phyloP scores from a whole-genome alignment of 768 basidiomycete genomes.

The Amanita inopinata region DNA sequence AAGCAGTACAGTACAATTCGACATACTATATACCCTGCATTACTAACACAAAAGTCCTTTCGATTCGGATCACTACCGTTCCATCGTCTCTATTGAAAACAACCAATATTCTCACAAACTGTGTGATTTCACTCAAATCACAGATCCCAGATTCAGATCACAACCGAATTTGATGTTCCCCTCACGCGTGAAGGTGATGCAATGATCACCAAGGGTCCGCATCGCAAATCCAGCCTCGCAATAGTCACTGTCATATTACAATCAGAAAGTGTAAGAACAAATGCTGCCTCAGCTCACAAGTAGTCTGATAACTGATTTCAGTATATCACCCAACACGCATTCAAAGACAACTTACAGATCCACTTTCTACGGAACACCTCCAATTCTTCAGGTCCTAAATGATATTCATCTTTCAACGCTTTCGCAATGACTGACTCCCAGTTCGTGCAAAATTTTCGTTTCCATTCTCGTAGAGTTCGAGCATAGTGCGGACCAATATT shows the following conservation, averaged over 20 bases:
- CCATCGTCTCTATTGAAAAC: too few relatives aligned
- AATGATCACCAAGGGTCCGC: constrained; percentile 14
- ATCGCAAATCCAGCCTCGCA: constrained; percentile 14
- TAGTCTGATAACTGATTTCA: neutral
- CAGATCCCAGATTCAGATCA: neutral
- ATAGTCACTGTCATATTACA: constrained; percentile 10
- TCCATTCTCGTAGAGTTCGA: constrained; percentile 75
- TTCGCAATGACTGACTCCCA: constrained; percentile 54
- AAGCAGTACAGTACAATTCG: too few relatives aligned
- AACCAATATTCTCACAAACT: too few relatives aligned
- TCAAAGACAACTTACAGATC: constrained; percentile 43
- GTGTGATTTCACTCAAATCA: too few relatives aligned
- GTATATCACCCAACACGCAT: neutral
- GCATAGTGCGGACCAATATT: constrained; percentile 76
- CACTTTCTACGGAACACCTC: constrained; percentile 71
- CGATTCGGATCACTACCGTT: too few relatives aligned
- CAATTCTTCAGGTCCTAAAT: constrained; percentile 42
- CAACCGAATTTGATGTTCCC: constrained; percentile 14
- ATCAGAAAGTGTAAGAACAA: neutral
- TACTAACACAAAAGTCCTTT: too few relatives aligned
- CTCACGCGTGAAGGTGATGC: constrained; percentile 14
- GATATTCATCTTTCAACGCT: constrained; percentile 47
- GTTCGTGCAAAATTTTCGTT: constrained; percentile 42
- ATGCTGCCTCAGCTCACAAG: neutral
- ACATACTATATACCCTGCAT: too few relatives aligned